Evolutionary conservation across 2,329 filamentous ascomycete species (phyloP), one percentile per base, ranked within the genome.

Genomic region (Fusarium sp.): DNA sequence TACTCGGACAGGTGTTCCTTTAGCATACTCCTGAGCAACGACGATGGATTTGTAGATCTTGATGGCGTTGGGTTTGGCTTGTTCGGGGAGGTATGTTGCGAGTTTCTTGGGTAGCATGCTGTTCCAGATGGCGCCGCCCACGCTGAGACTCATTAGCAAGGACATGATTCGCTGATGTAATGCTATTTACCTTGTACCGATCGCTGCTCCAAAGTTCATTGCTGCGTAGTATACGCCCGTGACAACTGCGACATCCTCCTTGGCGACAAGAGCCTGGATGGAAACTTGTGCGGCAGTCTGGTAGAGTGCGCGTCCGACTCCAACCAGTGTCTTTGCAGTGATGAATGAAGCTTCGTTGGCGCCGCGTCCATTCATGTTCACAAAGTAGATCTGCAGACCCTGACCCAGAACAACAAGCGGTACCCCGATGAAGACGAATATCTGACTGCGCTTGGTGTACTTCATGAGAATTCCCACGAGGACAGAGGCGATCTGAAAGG

Each of bases 101-200:
- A 74, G 68, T 15, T 74, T 74, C 11, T 62, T 52, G 0, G 68
- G 71, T 3, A 74, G 69, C 4, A 71, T 60, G 10, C 69, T 68
- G 39, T 72, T 72, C 76, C 76, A 78, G 29, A 77, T 77, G 9
- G 74, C 75, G 2, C 76, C 76, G 6, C 73, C 71, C 6, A 77
- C 72, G 26, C 73, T 77, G 12, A 13, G 3, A 9, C 6, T 1
- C 9, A 15, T 68, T 10, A 68, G 52, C 5, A 25, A 3, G 1
- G 0, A 8, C 29, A 11, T 13, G 1, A 2, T 0, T 1, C 1
- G 3, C 9, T 28, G 5, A 19, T 1, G 8, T 2, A 1, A 7
- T 1, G 6, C 11, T 12, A 44, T 39, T 49, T 1, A 71, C 70
- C 70, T 72, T 0, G 73, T 76, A 3, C 74, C 75, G 35, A 76